Evolutionary conservation across 2,329 filamentous ascomycete genomes (phyloP), one percentile per base, ranked within the genome.

Genomic region (Mariannaea sp.): DNA sequence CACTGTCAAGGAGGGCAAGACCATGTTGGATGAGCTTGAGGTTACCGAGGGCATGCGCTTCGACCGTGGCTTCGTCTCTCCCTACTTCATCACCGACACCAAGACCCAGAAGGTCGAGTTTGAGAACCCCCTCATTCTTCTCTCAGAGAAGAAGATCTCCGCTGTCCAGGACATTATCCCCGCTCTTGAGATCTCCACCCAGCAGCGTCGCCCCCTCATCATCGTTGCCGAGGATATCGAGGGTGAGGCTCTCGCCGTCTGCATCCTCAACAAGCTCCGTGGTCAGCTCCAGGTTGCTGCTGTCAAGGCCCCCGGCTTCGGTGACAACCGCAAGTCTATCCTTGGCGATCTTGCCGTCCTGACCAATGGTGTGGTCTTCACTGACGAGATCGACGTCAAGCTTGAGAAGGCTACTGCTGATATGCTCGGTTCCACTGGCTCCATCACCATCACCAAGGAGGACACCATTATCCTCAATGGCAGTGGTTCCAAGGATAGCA

Each of bases 91-190:
- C 82, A 99, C 94, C 80, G 94, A 99, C 71, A 80, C 92, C 84
- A 99, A 99, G 88, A 77, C 92, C 56, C 92, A 96, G 76, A 99
- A 99, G 87, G 92, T 97, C 53, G 94, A 99, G 80, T 99, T 99
- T 65, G 94, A 99, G 87, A 97, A 99, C 85, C 94, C 94, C 62
- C 79, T 99, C 72, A 94, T 99, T 74, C 89, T 99, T 44, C 90
- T 99, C 50, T 97, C 94, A 7, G 94, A 99, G 86, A 97, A 97
- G 90, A 99, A 99, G 88, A 99, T 99, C 77, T 99, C 94, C 46
- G 91, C 92, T 56, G 94, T 97, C 55, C 93, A 97, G 81, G 94
- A 99, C 77, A 97, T 99, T 71, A 93, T 99, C 71, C 94, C 94
- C 62, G 92, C 94, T 62, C 91, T 99, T 53, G 94, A 99, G 82